Conservation (phyloP, 2,329 filamentous ascomycete genomes). For the Lanzia echinophila region DNA sequence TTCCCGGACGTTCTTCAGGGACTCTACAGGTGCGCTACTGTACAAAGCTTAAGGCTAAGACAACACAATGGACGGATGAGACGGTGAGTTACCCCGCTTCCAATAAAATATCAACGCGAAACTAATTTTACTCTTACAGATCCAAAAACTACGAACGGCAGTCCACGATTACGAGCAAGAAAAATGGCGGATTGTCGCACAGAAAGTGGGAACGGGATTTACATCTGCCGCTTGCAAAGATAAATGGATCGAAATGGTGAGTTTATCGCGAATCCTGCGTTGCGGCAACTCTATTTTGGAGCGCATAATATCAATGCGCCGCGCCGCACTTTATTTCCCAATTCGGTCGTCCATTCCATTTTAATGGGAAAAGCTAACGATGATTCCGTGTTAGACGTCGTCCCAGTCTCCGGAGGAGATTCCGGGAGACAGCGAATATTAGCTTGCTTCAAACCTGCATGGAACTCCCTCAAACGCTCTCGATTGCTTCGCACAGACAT, state of each 20-base stretch:
- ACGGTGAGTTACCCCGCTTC: conserved; percentile 57
- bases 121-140: conserved; percentile 40
- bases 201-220: conserved; percentile 85
- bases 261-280: neutral
- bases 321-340: neutral
- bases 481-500: neutral
- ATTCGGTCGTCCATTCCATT: too few relatives aligned
- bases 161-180: conserved; percentile 84
- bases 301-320: neutral
- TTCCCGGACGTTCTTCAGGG: conserved; percentile 82
- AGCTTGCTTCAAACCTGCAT: neutral
- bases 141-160: conserved; percentile 68
- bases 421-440: neutral
- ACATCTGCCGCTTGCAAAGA: conserved; percentile 83
- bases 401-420: neutral
- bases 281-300: neutral
- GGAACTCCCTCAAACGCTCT: neutral
- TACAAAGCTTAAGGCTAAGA: conserved; percentile 90
- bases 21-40: conserved; percentile 92
- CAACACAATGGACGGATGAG: conserved; percentile 87
- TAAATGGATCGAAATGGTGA: conserved; percentile 29
- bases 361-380: too few relatives aligned
- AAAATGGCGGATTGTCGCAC: conserved; percentile 86
- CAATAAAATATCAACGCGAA: neutral
- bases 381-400: neutral